These are phyloP conservation scores for barrel medic (Medicago truncatula) DNA, from an alignment of 306 rosid species.

Conservation along the genomic window MtrunA17r5.0-ANR NC_053046.1:7404501-7405000, in stretches of 20 bases:
- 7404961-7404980: slow-evolving; percentile 7
- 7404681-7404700: slow-evolving; percentile 30
- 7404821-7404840: slow-evolving; percentile 29
- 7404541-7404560: no score
- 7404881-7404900: not conserved
- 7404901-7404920: not conserved
- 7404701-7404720: slow-evolving; percentile 42
- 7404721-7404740: slow-evolving; percentile 48
- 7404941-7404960: not conserved
- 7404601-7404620: no score
- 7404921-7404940: slow-evolving; percentile 10
- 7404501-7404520: no score
- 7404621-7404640: not conserved
- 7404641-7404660: not conserved
- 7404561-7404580: no score
- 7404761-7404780: slow-evolving; percentile 35
- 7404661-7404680: slow-evolving; percentile 2
- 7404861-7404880: slow-evolving; percentile 24
- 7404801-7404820: slow-evolving; percentile 51
- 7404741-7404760: slow-evolving; percentile 34
- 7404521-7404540: no score
- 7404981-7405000: slow-evolving; percentile 1
- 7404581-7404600: no score
- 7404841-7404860: slow-evolving; percentile 27
- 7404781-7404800: slow-evolving; percentile 58